A percentile compares a stretch with the other conserved stretches of the same genome.
Evolutionary conservation across 305 asterid species (phyloP).

Genomic region (Solanum hybrid): DNA sequence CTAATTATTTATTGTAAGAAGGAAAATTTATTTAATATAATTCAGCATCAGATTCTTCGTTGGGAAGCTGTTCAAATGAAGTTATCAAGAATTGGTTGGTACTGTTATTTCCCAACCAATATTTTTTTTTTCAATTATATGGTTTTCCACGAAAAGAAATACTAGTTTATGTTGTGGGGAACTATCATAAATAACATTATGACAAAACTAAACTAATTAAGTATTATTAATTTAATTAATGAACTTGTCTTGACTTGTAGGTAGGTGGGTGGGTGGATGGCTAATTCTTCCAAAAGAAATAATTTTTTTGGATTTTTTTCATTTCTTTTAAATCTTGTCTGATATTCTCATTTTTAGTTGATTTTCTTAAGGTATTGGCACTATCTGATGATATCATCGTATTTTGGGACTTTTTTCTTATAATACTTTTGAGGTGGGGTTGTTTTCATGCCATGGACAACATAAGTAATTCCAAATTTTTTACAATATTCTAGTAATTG

Average conservation of each 20-base stretch:
- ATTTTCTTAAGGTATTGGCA: constrained; percentile 12
- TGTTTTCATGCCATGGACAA: not conserved
- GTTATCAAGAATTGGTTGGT: constrained; percentile 1
- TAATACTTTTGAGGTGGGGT: constrained; percentile 21
- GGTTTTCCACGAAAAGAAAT: not conserved
- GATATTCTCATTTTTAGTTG: constrained; percentile 15
- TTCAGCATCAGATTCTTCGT: not conserved
- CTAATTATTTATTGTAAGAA: not conserved
- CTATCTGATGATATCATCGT: constrained; percentile 36
- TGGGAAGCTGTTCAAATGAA: constrained; percentile 4
- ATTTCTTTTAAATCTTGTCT: not conserved
- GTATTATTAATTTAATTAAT: not conserved
- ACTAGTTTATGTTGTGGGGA: constrained; percentile 4
- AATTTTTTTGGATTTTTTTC: not conserved
- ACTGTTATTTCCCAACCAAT: not conserved
- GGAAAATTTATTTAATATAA: not conserved
- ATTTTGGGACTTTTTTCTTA: constrained; percentile 9
- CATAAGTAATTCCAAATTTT: not conserved
- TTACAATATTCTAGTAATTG: not conserved
- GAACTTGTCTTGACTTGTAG: constrained; percentile 3
- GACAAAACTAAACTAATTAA: constrained; percentile 10
- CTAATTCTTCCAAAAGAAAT: constrained; percentile 15
- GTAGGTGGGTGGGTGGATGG: constrained; percentile 23
- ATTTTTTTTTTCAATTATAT: not conserved
- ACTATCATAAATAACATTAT: constrained; percentile 3